Percentiles rank a stretch among this genome's conserved stretches.
Evolutionary conservation across 2,329 filamentous ascomycete species (phyloP).

Genomic region (Aureobasidium mangrovei): DNA sequence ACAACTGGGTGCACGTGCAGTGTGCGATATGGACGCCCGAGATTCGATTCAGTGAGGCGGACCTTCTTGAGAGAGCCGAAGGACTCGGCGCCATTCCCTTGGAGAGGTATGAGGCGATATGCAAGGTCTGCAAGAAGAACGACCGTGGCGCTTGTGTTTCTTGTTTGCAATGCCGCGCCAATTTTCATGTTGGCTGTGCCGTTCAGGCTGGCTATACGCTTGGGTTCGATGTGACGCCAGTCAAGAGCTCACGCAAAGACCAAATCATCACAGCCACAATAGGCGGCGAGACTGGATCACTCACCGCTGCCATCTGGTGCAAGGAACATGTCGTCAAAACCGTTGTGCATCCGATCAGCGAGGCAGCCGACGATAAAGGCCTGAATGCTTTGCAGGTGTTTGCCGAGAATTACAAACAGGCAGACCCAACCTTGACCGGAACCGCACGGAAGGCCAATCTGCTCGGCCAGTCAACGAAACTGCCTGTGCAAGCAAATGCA

Average conservation of each 20-base stretch:
- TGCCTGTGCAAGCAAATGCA: constrained; percentile 29
- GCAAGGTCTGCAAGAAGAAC: constrained; percentile 71
- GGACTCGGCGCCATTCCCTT: constrained; percentile 76
- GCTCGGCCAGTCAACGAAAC: constrained; percentile 55
- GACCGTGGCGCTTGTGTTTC: constrained; percentile 66
- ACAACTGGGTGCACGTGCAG: constrained; percentile 96
- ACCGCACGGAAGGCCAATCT: constrained; percentile 88
- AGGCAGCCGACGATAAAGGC: constrained; percentile 61
- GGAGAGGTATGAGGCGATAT: constrained; percentile 64
- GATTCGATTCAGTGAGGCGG: constrained; percentile 82
- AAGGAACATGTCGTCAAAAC: constrained; percentile 70
- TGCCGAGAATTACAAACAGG: constrained; percentile 86
- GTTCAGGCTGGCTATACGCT: constrained; percentile 73
- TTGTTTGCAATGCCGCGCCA: constrained; percentile 64
- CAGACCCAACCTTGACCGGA: constrained; percentile 79
- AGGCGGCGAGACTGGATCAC: constrained; percentile 69
- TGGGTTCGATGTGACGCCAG: constrained; percentile 81
- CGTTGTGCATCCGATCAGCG: constrained; percentile 68
- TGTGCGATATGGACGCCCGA: constrained; percentile 90
- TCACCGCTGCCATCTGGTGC: constrained; percentile 85
- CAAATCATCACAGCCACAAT: constrained; percentile 71
- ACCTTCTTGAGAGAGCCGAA: constrained; percentile 75
- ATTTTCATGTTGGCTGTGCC: constrained; percentile 84
- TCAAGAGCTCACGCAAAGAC: constrained; percentile 82
- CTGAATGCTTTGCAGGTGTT: constrained; percentile 77